Percentiles rank a stretch among this genome's conserved stretches.
phyloP scores from a whole-genome alignment of 495 filamentous ascomycete species.

The Acidomyces sp. region DNA sequence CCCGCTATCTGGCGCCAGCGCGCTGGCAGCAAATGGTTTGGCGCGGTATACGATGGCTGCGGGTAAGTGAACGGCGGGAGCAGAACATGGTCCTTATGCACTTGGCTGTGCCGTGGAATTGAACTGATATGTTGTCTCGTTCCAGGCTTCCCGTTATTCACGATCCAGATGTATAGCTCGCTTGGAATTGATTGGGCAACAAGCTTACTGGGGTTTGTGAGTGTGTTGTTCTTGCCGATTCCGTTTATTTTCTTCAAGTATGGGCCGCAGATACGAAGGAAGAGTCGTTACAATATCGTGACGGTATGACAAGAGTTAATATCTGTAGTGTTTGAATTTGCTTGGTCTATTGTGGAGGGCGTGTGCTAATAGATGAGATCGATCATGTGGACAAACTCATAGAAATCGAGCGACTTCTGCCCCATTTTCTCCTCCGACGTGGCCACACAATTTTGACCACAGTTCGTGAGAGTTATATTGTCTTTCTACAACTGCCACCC shows the following conservation, averaged over 20 bases:
- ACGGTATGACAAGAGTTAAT: background rate
- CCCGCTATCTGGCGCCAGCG: slow-evolving; percentile 43
- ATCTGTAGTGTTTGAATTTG: too few relatives aligned
- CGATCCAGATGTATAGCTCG: slow-evolving; percentile 32
- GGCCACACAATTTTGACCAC: too few relatives aligned
- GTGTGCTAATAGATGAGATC: too few relatives aligned
- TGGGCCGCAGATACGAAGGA: slow-evolving; percentile 24
- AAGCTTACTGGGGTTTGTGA: slow-evolving; percentile 33
- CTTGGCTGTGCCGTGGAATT: background rate
- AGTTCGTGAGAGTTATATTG: too few relatives aligned
- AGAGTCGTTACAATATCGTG: slow-evolving; percentile 15
- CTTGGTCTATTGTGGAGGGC: too few relatives aligned
- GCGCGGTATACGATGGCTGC: slow-evolving; percentile 47
- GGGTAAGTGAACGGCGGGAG: too few relatives aligned
- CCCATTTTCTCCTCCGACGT: too few relatives aligned
- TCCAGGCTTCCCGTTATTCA: slow-evolving; percentile 49
- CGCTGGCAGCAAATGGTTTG: slow-evolving; percentile 50
- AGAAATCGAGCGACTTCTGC: too few relatives aligned
- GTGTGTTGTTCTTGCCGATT: slow-evolving; percentile 29
- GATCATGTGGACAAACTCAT: too few relatives aligned
- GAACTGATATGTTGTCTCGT: background rate
- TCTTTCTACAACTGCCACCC: too few relatives aligned
- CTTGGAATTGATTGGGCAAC: slow-evolving; percentile 34
- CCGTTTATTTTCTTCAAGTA: slow-evolving; percentile 32
- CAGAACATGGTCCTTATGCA: too few relatives aligned